Conservation (phyloP, 2,329 filamentous ascomycete species). For the Periconia digitata region DNA sequence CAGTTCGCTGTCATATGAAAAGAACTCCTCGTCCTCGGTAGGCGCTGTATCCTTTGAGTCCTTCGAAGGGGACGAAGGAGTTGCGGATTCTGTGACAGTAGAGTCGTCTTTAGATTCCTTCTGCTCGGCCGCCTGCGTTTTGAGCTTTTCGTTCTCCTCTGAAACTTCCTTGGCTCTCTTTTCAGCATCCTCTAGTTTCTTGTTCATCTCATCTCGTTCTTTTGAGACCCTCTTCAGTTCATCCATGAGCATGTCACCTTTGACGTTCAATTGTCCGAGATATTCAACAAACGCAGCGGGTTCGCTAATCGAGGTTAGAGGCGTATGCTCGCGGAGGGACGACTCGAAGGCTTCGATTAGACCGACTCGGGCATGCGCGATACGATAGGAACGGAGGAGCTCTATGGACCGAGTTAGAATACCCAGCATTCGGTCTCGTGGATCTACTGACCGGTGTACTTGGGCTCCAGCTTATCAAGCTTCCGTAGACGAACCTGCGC, state of each 20-base stretch:
- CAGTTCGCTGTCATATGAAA: slow-evolving; percentile 88
- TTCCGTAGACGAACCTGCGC: slow-evolving; percentile 75
- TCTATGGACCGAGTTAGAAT: slow-evolving; percentile 56
- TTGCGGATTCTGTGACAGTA: slow-evolving; percentile 26
- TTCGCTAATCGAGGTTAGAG: slow-evolving; percentile 83
- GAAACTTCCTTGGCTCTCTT: slow-evolving; percentile 63
- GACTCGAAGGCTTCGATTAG: slow-evolving; percentile 93
- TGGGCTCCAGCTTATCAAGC: slow-evolving; percentile 85
- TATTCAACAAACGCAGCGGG: slow-evolving; percentile 86
- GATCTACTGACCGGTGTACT: slow-evolving; percentile 69
- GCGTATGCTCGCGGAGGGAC: slow-evolving; percentile 87
- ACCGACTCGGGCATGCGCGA: slow-evolving; percentile 82
- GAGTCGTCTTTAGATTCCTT: slow-evolving; percentile 29
- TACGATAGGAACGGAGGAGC: slow-evolving; percentile 84
- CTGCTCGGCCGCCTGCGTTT: slow-evolving; percentile 27
- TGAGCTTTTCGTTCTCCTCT: slow-evolving; percentile 64
- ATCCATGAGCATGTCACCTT: slow-evolving; percentile 90
- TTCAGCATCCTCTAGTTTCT: slow-evolving; percentile 70
- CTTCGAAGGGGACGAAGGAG: slow-evolving; percentile 27
- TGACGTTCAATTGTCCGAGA: slow-evolving; percentile 79
- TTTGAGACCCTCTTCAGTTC: slow-evolving; percentile 84
- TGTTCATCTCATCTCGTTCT: slow-evolving; percentile 79
- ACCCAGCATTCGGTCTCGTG: not conserved
- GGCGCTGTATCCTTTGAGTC: slow-evolving; percentile 24
- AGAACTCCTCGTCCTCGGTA: slow-evolving; percentile 69